Base-by-base conservation (phyloP, 768 basidiomycete genomes). In the Cytidiella melzeri region DNA sequence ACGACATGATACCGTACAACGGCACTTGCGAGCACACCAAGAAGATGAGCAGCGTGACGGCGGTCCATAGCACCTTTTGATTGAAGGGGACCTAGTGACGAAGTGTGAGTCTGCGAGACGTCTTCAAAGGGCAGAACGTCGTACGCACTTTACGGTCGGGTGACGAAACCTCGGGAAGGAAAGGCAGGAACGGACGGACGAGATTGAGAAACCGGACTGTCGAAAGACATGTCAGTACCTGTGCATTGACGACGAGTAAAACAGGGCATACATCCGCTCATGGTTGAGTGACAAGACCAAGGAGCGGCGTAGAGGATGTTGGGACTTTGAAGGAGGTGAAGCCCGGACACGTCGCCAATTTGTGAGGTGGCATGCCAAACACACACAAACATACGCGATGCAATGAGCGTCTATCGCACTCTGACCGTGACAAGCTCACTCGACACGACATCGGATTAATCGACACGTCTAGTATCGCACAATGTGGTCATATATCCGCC, bases 11-110 rank as follows among this genome's bases (percentile, higher is more conserved):
- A 55, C 96, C 96, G 69, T 98, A 99, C 41, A 99, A 79, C 5
- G 96, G 96, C 26, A 98, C 95, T 73, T 98, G 96, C 23, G 94
- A 97, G 78, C 95, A 98, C 55, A 98, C 95, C 64, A 99, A 72
- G 88, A 97, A 98, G 69, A 99, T 97, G 70, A 97, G 86, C 63
- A 99, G 92, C 2, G 95, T 98, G 25, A 98, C 92, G 49, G 95
- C 92, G 6, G 95, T 99, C 95, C 94, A 97, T 84, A 94, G 73
- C 55, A 95, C 80, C 71, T 96, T 96, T 81, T 94, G 92, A 74
- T 95, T 93, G 80, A 98, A 97, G 24, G 92, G 91, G 48, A 97
- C 91, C 92, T 96, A 50, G 3, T 43, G 25, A 37, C 11, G 18
- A 30, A 41, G 24, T 13, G 41, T 38, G 43, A 28, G 57, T 57